A percentile compares a stretch with the other conserved stretches of the same genome.
Evolutionary conservation across 805 yeast genomes (phyloP).

Genomic region (Diddensiella santjacobensis): DNA sequence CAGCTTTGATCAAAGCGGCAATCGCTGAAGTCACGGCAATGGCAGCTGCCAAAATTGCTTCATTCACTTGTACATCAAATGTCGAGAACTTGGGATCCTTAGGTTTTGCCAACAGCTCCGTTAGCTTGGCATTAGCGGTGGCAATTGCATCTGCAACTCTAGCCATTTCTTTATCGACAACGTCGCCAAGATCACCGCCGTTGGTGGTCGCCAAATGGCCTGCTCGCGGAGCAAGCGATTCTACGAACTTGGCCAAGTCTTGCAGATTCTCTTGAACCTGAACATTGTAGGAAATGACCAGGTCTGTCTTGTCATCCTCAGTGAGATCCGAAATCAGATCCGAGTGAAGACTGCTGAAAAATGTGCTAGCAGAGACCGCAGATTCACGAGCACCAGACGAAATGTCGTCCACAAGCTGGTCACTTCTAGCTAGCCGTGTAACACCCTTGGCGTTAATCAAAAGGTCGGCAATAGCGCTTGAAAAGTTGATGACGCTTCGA

Average conservation of each 20-base stretch:
- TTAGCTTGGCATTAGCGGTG: slow-evolving; percentile 59
- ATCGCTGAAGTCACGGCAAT: slow-evolving; percentile 77
- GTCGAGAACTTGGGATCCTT: slow-evolving; percentile 50
- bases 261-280: slow-evolving; percentile 71
- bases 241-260: slow-evolving; percentile 51
- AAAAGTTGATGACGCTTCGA: slow-evolving; percentile 57
- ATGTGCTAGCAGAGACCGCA: slow-evolving; percentile 58
- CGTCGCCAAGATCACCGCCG: slow-evolving; percentile 54
- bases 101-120: slow-evolving; percentile 45
- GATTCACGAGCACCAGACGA: slow-evolving; percentile 48
- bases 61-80: slow-evolving; percentile 65
- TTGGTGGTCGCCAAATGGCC: slow-evolving; percentile 25
- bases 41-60: slow-evolving; percentile 73
- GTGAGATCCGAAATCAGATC: slow-evolving; percentile 45
- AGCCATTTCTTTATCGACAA: slow-evolving; percentile 70
- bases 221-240: slow-evolving; percentile 49
- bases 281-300: slow-evolving; percentile 70
- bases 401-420: slow-evolving; percentile 50
- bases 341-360: slow-evolving; percentile 57
- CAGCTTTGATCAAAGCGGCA: slow-evolving; percentile 63
- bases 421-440: slow-evolving; percentile 48
- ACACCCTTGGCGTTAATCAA: slow-evolving; percentile 69
- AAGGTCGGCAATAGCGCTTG: slow-evolving; percentile 59
- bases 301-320: slow-evolving; percentile 68
- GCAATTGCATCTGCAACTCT: slow-evolving; percentile 68